These are phyloP conservation scores for Entoloma clypeatum DNA, from an alignment of 1,284 basidiomycete species.

Conservation along the genomic window DNA sequence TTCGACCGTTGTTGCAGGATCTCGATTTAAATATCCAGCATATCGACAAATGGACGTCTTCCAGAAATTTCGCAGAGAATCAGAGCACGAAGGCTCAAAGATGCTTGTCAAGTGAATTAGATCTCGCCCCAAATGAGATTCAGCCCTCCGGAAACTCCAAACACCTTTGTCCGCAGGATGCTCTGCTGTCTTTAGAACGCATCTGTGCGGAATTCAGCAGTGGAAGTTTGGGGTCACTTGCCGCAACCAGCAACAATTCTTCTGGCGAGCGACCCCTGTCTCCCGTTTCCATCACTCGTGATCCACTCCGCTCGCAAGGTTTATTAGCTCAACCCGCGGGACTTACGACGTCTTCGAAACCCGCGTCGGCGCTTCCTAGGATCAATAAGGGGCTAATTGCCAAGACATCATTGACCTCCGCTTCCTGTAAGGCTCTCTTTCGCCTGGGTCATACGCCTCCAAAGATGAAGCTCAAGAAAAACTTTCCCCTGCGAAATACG, in stretches of 20 bases:
- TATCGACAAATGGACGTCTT: no score
- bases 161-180: slow-evolving; percentile 14
- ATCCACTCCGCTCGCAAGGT: background rate
- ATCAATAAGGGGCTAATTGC: background rate
- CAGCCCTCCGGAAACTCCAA: slow-evolving; percentile 3
- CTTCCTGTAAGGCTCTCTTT: no score
- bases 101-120: background rate
- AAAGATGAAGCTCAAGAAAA: no score
- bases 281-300: background rate
- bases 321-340: background rate
- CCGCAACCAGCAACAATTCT: slow-evolving; percentile 20
- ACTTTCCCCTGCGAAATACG: no score
- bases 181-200: slow-evolving; percentile 28
- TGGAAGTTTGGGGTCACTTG: slow-evolving; percentile 33
- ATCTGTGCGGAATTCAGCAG: slow-evolving; percentile 30
- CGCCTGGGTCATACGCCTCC: no score
- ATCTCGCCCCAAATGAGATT: background rate
- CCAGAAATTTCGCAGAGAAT: no score
- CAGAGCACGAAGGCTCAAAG: no score
- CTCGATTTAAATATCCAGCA: no score
- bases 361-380: background rate
- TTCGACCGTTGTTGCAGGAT: no score
- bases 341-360: no score
- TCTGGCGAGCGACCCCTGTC: background rate
- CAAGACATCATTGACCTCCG: background rate